Evolutionary conservation across 805 yeast species (phyloP).

Genomic region (Pichia occidentalis): DNA sequence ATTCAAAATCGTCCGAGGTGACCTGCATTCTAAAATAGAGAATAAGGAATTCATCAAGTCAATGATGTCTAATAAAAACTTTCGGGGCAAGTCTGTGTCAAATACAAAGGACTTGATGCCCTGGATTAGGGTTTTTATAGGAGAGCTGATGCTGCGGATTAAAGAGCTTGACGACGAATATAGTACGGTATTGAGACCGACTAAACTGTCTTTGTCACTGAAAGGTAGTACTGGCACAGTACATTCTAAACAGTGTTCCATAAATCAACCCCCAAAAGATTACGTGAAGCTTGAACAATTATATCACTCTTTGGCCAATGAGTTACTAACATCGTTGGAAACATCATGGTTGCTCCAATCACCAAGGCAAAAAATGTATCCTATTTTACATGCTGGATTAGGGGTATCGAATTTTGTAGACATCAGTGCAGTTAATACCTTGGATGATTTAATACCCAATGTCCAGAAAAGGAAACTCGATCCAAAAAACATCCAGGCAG

Average conservation of each 20-base stretch:
- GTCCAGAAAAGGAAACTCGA: slow-evolving; percentile 8
- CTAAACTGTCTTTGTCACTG: slow-evolving; percentile 41
- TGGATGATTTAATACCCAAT: slow-evolving; percentile 24
- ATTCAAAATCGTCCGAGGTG: slow-evolving; percentile 61
- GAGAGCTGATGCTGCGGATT: slow-evolving; percentile 67
- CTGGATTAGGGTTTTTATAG: slow-evolving; percentile 81
- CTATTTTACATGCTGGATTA: slow-evolving; percentile 45
- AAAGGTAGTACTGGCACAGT: slow-evolving; percentile 18
- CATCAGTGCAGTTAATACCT: slow-evolving; percentile 22
- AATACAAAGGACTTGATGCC: slow-evolving; percentile 50
- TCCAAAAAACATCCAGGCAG: not conserved
- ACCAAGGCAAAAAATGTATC: slow-evolving; percentile 30
- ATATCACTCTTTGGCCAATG: slow-evolving; percentile 20
- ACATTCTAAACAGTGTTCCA: slow-evolving; percentile 37
- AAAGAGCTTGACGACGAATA: slow-evolving; percentile 68
- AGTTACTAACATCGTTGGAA: slow-evolving; percentile 15
- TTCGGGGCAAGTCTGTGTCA: slow-evolving; percentile 49
- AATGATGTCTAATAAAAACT: slow-evolving; percentile 85
- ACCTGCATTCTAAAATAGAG: slow-evolving; percentile 44
- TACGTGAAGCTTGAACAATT: slow-evolving; percentile 32
- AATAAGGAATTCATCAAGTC: slow-evolving; percentile 63
- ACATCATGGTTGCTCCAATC: slow-evolving; percentile 22
- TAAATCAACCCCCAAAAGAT: slow-evolving; percentile 30
- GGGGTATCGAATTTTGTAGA: slow-evolving; percentile 42
- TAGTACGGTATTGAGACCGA: slow-evolving; percentile 42